Base-by-base conservation (phyloP, 2,329 filamentous ascomycete species). In the Lasiodiplodia sp. region DNA sequence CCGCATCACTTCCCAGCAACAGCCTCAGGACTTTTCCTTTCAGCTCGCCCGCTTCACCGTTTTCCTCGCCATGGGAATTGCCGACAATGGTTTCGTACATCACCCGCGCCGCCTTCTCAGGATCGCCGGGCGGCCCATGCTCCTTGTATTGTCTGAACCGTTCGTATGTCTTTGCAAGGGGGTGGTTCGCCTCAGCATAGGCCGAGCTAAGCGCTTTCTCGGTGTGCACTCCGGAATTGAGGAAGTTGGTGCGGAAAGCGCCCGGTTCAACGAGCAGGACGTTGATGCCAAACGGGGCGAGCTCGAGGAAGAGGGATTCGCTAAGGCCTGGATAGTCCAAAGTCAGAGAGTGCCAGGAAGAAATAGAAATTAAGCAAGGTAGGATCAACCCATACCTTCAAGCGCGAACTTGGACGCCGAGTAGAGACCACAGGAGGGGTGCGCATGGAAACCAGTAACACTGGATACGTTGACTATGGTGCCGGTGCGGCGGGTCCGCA, bases 51-150 rank as follows among this genome's bases (percentile, higher is more conserved):
- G 47, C 60, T 21, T 52, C 47, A 5, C 60, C 44, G 2, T 25
- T 38, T 4, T 64, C n/a, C 44, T 52, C 60, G 12, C 47, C 31
- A 5, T 21, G 12, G 6, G 44, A 18, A 21, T 63, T 51, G 16
- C 58, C 60, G 12, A 64, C 60, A 71, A 90, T 71, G 16, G 87
- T 79, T 71, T 90, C 87, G 5, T 89, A 81, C 34, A 88, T 79
- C 0, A 86, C 81, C 68, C 77, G 80, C 8, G 79, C 78, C 0
- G 84, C 88, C 79, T 88, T 88, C 21, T 75, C 77, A 3, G 87
- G 81, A 72, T 90, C 87, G 0, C 88, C 88, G 77, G 90, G 87
- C n/a, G 52, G 18, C 11, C 40, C n/a, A 5, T 52, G 6, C n/a
- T 28, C 60, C 40, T 28, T 34, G 40, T 57, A 58, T 0, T 28